Base-by-base conservation (phyloP, 306 rosid genomes). In the Parietaria judaica region DNA sequence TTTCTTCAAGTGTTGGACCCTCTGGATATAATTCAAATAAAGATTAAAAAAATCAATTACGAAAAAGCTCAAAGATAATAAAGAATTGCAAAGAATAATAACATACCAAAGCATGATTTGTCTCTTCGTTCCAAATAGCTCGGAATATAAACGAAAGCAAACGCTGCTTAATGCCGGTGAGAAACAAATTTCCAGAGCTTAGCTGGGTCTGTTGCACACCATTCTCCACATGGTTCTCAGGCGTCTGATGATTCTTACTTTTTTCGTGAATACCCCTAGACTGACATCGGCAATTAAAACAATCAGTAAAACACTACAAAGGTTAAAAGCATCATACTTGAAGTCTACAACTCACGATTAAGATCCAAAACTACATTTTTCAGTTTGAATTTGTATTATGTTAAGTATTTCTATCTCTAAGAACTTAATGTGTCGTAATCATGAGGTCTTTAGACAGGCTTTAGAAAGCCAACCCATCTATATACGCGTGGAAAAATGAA, bases 111-210 rank as follows among this genome's bases (percentile, higher is more conserved):
- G 78, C 41, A 63, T 66, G 88, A 74, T 92, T 84, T 63, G 76
- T 73, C 81, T 88, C 96, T 86, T 92, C 99, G 67, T 78, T 86
- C 95, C 96, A 86, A 51, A 79, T 71, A 64, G 88, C 83, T 76
- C 78, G 83, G 73, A 84, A 92, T 72, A 92, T 84, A 84, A 88
- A 92, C 3, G 99, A 92, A 66, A 92, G 96, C 79, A 92, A 55
- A 17, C 96, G 88, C 73, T 92, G 99, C 76, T 92, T 92, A 72
- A 88, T 61, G 67, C 99, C 99, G 72, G 79, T 86, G 66, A 88
- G 80, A 73, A 84, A 88, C 56, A 73, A 56, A 63, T 68, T 74
- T 51, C 75, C 84, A 62, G 61, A 44, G 75, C 64, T 77, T 70
- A 71, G 80, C 69, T 74, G 88, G 54, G 35, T 72, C 52, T 73